Percentiles rank a stretch among this genome's conserved stretches.
Evolutionary conservation across 768 basidiomycete genomes (phyloP).

Genomic region (Phlebiopsis flavidoalba): DNA sequence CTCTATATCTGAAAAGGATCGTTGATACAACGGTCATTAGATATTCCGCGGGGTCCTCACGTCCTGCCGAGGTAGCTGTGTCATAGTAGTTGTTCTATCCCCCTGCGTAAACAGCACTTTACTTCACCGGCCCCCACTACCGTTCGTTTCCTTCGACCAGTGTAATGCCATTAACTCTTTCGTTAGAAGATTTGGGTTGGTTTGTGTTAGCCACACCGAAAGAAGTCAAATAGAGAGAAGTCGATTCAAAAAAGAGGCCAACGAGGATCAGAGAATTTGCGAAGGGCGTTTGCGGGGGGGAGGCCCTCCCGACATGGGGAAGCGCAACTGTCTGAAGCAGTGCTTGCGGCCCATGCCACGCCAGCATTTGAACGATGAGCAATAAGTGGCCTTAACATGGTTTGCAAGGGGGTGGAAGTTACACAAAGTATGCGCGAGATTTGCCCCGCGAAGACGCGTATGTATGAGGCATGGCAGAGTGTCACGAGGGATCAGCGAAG

Average conservation of each 20-base stretch:
- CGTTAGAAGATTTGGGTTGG: constrained; percentile 25
- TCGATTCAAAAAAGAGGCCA: constrained; percentile 26
- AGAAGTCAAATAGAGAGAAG: constrained; percentile 22
- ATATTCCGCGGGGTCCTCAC: constrained; percentile 23
- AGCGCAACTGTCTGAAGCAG: constrained; percentile 1
- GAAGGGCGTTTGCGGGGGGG: constrained; percentile 18
- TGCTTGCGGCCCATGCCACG: neutral
- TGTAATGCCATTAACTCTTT: constrained; percentile 18
- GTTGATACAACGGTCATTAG: neutral
- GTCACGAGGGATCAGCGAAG: neutral
- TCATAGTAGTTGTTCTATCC: neutral
- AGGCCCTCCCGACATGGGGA: constrained; percentile 9
- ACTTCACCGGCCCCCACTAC: constrained; percentile 21
- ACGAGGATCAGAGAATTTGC: constrained; percentile 17
- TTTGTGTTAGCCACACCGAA: constrained; percentile 25
- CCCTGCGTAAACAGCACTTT: too few relatives aligned
- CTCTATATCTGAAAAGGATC: constrained; percentile 8
- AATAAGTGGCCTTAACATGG: neutral
- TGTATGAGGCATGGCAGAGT: neutral
- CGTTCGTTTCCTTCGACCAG: constrained; percentile 23
- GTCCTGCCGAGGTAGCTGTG: constrained; percentile 4
- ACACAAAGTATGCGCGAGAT: neutral
- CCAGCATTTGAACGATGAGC: too few relatives aligned
- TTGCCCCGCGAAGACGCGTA: neutral
- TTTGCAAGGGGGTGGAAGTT: neutral